Base-by-base conservation (phyloP, 495 filamentous ascomycete genomes). In the Lophium mytilinum region DNA sequence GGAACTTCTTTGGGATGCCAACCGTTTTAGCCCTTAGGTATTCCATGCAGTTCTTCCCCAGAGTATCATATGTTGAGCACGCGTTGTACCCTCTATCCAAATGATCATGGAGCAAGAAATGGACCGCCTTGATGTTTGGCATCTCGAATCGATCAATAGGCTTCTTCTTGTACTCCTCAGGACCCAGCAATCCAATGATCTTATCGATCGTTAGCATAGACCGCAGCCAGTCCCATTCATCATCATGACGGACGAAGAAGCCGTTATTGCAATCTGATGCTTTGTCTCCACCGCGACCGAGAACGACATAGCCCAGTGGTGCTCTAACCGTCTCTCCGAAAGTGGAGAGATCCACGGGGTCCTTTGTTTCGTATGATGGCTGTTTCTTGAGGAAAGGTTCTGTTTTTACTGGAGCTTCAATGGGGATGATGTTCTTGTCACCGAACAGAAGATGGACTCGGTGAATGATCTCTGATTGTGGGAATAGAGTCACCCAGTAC, bases 281-380 rank as follows among this genome's bases (percentile, higher is more conserved):
- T 49, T 71, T 71, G 55, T 71, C 68, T 9, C 68, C 68, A 2
- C 56, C 58, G 7, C 68, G 58, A 14, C 58, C 68, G 33, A 61
- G 56, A 3, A 69, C 69, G n/a, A 67, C 53, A 34, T 40, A 66
- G 18, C 70, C 70, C 10, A 72, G 49, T 0, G 70, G 70, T 1
- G 51, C 62, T 10, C 57, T 55, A 1, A 58, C 53, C 3, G 68
- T 70, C 1, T 50, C 42, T 10, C 65, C 60, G 37, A 65, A 66
- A 10, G 54, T 24, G 33, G 45, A 33, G 17, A 71, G 60, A 1
- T 56, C 37, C 8, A 58, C 54, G 1, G 65, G 64, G 40, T 58
- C 53, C 14, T 46, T 37, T 3, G 66, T 66, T 24, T 68, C 61
- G 48, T 63, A 64, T 9, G 51, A 55, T n/a, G 15, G 53, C 41